Evolutionary conservation across 345 rosid species (phyloP), one percentile per base, ranked within the genome.

Genomic region (Pistacia atlantica): DNA sequence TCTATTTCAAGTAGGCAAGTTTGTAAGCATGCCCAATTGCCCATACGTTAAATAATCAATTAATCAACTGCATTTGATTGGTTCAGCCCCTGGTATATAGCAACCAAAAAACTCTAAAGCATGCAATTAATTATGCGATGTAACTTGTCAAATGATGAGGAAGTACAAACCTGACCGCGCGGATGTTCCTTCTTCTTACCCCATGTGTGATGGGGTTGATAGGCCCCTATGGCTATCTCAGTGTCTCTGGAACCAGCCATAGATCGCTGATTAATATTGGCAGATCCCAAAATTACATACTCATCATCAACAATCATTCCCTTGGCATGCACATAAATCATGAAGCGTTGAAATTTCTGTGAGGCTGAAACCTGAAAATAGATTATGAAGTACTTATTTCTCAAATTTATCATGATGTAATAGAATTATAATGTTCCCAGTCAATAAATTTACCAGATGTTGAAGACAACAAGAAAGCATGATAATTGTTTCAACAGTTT

Each of bases 261-360:
- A 25, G 96, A 92, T 68, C 98, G 86, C 70, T 94, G 91, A 80
- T 94, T 94, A 58, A 94, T 90, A 78, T 94, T 94, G 49, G 94
- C 97, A 11, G 97, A 94, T n/a, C 98, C 97, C 73, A 94, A 49
- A 70, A 94, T 80, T 42, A 93, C 87, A 52, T 89, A 90, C 76
- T 90, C 98, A 16, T 93, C 98, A 65, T 93, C 97, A 4, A 90
- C 89, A 63, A 92, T 75, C 96, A 94, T 91, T 80, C 98, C 98
- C 78, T 92, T 94, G 8, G 97, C 88, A 45, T 94, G 96, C 16
- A 91, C 94, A 55, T 92, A 94, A 12, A 92, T 87, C 97, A 94
- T 94, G 78, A 94, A 94, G 17, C 97, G 84, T 69, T 78, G 85
- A 67, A 73, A 79, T 80, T 84, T 89, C 72, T 87, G 92, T 11